These are phyloP conservation scores for Castanea crenata DNA, from an alignment of 306 rosid genomes.

Conservation along the genomic window DNA sequence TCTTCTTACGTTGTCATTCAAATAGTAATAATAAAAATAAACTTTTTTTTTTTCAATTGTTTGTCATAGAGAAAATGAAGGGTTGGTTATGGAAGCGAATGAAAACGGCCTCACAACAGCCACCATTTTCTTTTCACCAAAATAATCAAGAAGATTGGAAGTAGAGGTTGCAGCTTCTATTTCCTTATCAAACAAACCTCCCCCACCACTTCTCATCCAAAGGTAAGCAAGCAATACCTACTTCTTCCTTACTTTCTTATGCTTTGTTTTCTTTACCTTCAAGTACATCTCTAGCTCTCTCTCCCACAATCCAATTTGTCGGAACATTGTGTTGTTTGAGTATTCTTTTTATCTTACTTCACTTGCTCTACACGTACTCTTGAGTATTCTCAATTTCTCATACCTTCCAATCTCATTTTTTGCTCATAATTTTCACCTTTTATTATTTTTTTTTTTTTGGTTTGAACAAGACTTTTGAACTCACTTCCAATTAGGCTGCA, in stretches of 20 bases:
- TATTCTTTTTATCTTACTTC: constrained; percentile 51
- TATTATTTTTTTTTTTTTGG: background rate
- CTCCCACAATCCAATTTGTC: constrained; percentile 40
- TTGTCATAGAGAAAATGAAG: too few relatives aligned
- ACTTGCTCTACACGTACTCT: constrained; percentile 55
- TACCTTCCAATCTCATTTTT: constrained; percentile 28
- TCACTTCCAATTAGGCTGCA: constrained; percentile 12
- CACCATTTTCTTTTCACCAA: too few relatives aligned
- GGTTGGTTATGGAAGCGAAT: too few relatives aligned
- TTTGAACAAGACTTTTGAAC: constrained; percentile 21
- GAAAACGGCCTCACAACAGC: too few relatives aligned
- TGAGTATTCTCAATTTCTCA: constrained; percentile 35
- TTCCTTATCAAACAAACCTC: too few relatives aligned
- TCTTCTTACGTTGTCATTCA: too few relatives aligned
- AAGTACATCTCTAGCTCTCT: constrained; percentile 52
- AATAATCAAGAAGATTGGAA: too few relatives aligned
- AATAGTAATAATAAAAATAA: too few relatives aligned
- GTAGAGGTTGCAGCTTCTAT: too few relatives aligned
- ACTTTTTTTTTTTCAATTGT: too few relatives aligned
- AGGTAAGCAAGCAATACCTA: too few relatives aligned
- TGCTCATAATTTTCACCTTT: background rate
- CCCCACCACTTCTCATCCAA: too few relatives aligned
- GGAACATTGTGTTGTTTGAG: constrained; percentile 46
- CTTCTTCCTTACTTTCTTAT: constrained; percentile 26
- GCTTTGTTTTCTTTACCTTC: constrained; percentile 58